A percentile compares a stretch with the other conserved stretches of the same genome.
Evolutionary conservation across 192 early-diverging fungal species (phyloP).

Genomic region (Chytriomyces sp.): DNA sequence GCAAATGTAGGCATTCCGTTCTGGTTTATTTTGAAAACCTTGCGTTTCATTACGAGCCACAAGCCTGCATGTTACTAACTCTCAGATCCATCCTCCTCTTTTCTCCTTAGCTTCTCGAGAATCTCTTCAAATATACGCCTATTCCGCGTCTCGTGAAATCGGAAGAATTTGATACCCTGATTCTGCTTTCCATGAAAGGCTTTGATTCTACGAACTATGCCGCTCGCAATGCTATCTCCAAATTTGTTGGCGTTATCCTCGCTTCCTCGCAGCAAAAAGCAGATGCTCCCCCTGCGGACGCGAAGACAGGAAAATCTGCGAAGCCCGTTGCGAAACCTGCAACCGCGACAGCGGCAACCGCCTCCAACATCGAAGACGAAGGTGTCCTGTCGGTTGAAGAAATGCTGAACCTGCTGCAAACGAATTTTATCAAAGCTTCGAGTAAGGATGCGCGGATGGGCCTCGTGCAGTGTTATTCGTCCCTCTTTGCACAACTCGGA

Average conservation of each 20-base stretch:
- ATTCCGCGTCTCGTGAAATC: constrained; percentile 47
- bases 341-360: constrained; percentile 33
- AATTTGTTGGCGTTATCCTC: constrained; percentile 54
- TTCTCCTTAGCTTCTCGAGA: constrained; percentile 58
- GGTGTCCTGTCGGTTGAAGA: constrained; percentile 62
- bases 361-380: constrained; percentile 30
- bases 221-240: constrained; percentile 52
- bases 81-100: not conserved
- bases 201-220: constrained; percentile 54
- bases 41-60: no score
- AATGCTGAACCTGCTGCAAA: constrained; percentile 68
- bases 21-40: not conserved
- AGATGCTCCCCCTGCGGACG: not conserved
- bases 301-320: constrained; percentile 35
- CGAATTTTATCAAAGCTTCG: constrained; percentile 59
- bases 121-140: constrained; percentile 50
- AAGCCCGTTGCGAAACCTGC: constrained; percentile 34
- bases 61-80: not conserved
- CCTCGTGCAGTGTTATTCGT: constrained; percentile 77
- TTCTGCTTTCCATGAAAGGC: constrained; percentile 51
- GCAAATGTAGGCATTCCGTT: constrained; percentile 57
- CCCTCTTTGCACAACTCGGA: constrained; percentile 72
- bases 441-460: constrained; percentile 74
- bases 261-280: constrained; percentile 54
- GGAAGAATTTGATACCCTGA: constrained; percentile 57